phyloP scores from a whole-genome alignment of 148 eudicot genomes.

The Chenopodium berlandieri region DNA sequence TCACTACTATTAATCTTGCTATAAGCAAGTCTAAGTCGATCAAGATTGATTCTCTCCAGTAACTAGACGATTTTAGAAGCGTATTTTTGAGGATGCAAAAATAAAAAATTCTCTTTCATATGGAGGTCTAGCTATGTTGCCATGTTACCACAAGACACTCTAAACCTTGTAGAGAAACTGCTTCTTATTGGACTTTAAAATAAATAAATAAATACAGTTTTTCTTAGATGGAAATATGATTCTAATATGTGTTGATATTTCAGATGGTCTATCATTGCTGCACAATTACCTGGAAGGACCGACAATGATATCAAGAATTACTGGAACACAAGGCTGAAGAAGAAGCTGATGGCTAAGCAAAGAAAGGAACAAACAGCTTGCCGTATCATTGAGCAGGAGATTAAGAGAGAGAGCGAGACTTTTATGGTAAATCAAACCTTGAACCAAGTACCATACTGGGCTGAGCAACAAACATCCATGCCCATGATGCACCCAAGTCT shows the following conservation, averaged over 20 bases:
- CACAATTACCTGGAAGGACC: slow-evolving; percentile 63
- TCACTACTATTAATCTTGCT: no score
- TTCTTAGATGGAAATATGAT: no score
- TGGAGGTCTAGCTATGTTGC: no score
- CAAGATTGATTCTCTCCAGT: no score
- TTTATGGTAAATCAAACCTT: slow-evolving; percentile 28
- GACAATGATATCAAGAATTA: slow-evolving; percentile 71
- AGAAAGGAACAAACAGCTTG: slow-evolving; percentile 46
- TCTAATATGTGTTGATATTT: not conserved
- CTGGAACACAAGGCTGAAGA: slow-evolving; percentile 75
- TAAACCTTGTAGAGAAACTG: no score
- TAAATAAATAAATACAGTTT: no score
- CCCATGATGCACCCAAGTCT: slow-evolving; percentile 18
- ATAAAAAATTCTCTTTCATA: no score
- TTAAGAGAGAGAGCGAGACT: slow-evolving; percentile 33
- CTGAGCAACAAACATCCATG: slow-evolving; percentile 21
- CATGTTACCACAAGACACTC: no score
- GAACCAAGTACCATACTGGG: slow-evolving; percentile 37
- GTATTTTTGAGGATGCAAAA: no score
- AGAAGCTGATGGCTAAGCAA: slow-evolving; percentile 53
- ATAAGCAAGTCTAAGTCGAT: no score
- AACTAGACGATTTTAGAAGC: no score
- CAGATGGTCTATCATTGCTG: slow-evolving; percentile 83
- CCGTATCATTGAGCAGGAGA: slow-evolving; percentile 39
- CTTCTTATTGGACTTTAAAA: no score